Evolutionary conservation across 192 early-diverging fungal genomes (phyloP).

Genomic region (Coemansia nantahalensis): DNA sequence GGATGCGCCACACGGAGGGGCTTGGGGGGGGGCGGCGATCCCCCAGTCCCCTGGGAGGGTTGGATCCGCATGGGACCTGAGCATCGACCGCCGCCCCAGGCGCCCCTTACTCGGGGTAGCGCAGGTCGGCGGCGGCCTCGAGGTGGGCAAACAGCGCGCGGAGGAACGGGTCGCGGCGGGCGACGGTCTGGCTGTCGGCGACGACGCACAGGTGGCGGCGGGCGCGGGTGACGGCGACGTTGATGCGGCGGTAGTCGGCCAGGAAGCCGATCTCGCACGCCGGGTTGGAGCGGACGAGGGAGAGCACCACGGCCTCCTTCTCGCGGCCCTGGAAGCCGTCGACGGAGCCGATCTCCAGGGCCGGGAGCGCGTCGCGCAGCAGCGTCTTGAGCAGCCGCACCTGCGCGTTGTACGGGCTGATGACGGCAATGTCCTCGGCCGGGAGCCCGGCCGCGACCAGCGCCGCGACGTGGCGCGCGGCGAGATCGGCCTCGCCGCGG

Average conservation of each 20-base stretch:
- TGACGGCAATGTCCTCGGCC: slow-evolving; percentile 71
- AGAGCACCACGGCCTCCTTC: slow-evolving; percentile 80
- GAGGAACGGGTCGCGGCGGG: slow-evolving; percentile 40
- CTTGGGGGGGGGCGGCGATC: too few relatives aligned
- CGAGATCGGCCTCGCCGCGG: slow-evolving; percentile 70
- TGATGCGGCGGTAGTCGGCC: slow-evolving; percentile 74
- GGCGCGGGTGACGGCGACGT: slow-evolving; percentile 89
- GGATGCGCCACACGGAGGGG: too few relatives aligned
- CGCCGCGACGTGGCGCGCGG: slow-evolving; percentile 57
- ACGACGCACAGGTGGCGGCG: slow-evolving; percentile 83
- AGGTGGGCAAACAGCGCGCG: slow-evolving; percentile 52
- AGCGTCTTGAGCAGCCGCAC: slow-evolving; percentile 56
- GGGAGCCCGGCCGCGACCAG: slow-evolving; percentile 65
- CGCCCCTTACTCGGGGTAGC: slow-evolving; percentile 15
- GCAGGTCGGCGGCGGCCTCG: slow-evolving; percentile 53
- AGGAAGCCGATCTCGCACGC: slow-evolving; percentile 82
- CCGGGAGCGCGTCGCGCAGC: slow-evolving; percentile 56
- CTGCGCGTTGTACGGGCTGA: slow-evolving; percentile 85
- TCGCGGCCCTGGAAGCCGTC: slow-evolving; percentile 94
- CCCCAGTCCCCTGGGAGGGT: too few relatives aligned
- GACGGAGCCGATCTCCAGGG: slow-evolving; percentile 78
- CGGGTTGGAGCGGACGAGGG: slow-evolving; percentile 78
- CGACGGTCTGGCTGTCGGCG: slow-evolving; percentile 69
- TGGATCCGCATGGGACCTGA: too few relatives aligned
- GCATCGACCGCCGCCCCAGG: too few relatives aligned